A percentile compares a stretch with the other conserved stretches of the same genome.
Evolutionary conservation across 495 filamentous ascomycete genomes (phyloP).

Genomic region (Beverwykella pulmonaria): DNA sequence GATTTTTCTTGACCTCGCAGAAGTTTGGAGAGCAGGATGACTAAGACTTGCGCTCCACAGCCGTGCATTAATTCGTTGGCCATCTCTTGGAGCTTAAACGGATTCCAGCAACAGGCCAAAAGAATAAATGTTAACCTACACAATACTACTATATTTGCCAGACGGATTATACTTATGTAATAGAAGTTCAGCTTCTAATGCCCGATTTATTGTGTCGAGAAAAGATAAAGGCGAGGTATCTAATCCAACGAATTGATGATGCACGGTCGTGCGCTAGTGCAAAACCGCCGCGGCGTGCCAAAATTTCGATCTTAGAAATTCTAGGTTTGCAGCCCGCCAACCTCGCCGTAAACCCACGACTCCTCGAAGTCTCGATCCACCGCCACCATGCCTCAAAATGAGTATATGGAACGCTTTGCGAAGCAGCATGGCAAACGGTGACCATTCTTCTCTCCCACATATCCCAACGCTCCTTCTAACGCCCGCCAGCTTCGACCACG

Average conservation of each 20-base stretch:
- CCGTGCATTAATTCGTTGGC: too few species aligned
- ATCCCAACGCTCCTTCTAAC: background rate
- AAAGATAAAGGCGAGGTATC: too few species aligned
- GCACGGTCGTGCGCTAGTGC: slow-evolving; percentile 1
- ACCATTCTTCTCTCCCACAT: slow-evolving; percentile 29
- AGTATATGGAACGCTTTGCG: slow-evolving; percentile 88
- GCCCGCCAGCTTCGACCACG: slow-evolving; percentile 51
- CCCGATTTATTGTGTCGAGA: too few species aligned
- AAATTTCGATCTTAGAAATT: slow-evolving; percentile 14
- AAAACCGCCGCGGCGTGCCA: background rate
- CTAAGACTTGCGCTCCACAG: background rate
- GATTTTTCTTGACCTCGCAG: background rate
- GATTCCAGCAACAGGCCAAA: too few species aligned
- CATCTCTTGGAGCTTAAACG: too few species aligned
- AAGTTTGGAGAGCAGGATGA: slow-evolving; percentile 18
- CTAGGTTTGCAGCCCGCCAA: background rate
- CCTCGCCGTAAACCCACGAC: background rate
- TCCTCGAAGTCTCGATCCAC: background rate
- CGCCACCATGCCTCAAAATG: slow-evolving; percentile 77
- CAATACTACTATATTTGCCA: too few species aligned
- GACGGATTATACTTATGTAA: too few species aligned
- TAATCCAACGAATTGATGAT: too few species aligned
- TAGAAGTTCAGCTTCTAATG: too few species aligned
- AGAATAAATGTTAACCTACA: too few species aligned
- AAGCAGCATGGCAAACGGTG: slow-evolving; percentile 78